phyloP scores from a whole-genome alignment of 225 moss, liverwort and hornwort species.

The Marchantia paleacea region DNA sequence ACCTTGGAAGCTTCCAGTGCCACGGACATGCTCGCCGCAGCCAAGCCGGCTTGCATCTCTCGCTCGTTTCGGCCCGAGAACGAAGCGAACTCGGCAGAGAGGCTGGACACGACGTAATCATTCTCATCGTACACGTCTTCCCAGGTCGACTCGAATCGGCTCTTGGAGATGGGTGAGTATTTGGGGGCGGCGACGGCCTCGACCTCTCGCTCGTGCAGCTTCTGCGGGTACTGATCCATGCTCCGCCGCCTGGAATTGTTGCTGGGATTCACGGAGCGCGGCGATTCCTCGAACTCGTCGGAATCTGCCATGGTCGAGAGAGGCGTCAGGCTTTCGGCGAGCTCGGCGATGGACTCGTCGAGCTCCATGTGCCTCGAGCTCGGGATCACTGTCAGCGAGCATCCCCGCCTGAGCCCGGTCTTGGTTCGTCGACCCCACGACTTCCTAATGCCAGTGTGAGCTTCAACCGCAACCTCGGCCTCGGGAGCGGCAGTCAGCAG shows the following conservation, averaged over 20 bases:
- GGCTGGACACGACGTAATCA: background rate
- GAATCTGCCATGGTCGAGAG: conserved; percentile 5
- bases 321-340: conserved; percentile 21
- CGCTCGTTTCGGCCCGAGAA: background rate
- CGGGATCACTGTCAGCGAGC: conserved; percentile 13
- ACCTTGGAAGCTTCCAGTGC: background rate
- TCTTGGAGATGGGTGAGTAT: background rate
- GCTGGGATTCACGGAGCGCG: background rate
- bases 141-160: background rate
- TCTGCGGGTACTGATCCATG: background rate
- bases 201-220: background rate
- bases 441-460: background rate
- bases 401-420: background rate
- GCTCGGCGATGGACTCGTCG: conserved; percentile 22
- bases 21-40: conserved; percentile 4
- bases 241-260: background rate
- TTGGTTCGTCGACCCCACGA: conserved; percentile 6
- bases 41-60: background rate
- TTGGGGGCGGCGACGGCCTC: background rate
- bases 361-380: conserved; percentile 17
- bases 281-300: conserved; percentile 1
- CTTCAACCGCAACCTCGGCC: background rate
- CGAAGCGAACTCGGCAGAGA: background rate
- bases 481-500: conserved; percentile 13
- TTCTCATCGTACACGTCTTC: background rate